These are phyloP conservation scores for Candida nonsorbophila DNA, from an alignment of 805 yeast species.

Conservation along the genomic window DNA sequence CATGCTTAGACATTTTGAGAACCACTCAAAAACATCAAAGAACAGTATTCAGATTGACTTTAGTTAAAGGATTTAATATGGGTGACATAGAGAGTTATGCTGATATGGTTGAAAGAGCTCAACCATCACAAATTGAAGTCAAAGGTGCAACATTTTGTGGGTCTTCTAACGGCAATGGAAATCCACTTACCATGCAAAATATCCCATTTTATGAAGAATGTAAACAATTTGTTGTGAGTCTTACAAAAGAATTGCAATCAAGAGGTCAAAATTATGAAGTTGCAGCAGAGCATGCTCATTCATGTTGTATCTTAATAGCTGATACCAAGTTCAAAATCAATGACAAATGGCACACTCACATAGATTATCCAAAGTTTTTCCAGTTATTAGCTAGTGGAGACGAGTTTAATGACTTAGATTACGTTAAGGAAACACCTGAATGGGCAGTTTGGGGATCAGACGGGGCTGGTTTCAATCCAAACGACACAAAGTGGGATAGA, in stretches of 20 bases:
- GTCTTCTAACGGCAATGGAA: slow-evolving; percentile 74
- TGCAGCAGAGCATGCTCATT: slow-evolving; percentile 95
- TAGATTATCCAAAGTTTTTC: slow-evolving; percentile 74
- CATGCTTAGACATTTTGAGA: slow-evolving; percentile 73
- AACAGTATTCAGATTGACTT: slow-evolving; percentile 84
- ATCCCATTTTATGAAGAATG: slow-evolving; percentile 94
- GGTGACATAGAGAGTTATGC: slow-evolving; percentile 76
- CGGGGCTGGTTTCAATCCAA: slow-evolving; percentile 87
- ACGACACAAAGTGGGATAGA: slow-evolving; percentile 63
- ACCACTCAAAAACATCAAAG: slow-evolving; percentile 77
- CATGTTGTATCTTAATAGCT: slow-evolving; percentile 86
- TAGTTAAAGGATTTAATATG: slow-evolving; percentile 91
- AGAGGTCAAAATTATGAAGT: slow-evolving; percentile 73
- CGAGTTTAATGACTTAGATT: slow-evolving; percentile 74
- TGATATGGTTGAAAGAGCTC: slow-evolving; percentile 74
- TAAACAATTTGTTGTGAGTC: slow-evolving; percentile 59
- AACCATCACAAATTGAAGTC: slow-evolving; percentile 84
- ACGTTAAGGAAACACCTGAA: slow-evolving; percentile 72
- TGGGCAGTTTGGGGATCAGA: slow-evolving; percentile 90
- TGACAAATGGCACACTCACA: slow-evolving; percentile 84
- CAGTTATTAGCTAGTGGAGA: slow-evolving; percentile 60
- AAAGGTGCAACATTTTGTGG: slow-evolving; percentile 97
- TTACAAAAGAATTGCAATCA: slow-evolving; percentile 54
- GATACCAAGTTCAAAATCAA: slow-evolving; percentile 63
- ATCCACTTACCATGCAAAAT: slow-evolving; percentile 90